Evolutionary conservation across 1,284 basidiomycete species (phyloP).

Genomic region (Leccinum solheimii): DNA sequence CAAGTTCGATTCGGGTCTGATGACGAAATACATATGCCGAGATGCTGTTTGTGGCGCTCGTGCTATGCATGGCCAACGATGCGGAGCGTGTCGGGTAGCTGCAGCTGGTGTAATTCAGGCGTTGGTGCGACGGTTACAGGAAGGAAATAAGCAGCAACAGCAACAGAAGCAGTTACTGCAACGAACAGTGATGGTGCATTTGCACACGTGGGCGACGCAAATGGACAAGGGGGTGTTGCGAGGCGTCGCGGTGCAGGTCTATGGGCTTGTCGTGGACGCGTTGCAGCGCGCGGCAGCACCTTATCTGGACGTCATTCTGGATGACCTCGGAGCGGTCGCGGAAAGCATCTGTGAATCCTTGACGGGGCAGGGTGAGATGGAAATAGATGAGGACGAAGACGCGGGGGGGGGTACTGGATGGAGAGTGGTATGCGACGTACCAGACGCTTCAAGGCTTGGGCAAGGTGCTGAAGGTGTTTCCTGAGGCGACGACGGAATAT

Average conservation of each 20-base stretch:
- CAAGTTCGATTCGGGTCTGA: slow-evolving; percentile 81
- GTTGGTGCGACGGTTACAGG: slow-evolving; percentile 70
- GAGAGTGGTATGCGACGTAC: slow-evolving; percentile 86
- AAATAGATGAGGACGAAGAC: slow-evolving; percentile 31
- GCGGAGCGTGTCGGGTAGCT: slow-evolving; percentile 90
- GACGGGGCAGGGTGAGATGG: slow-evolving; percentile 41
- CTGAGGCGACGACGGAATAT: slow-evolving; percentile 38
- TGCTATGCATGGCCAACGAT: slow-evolving; percentile 94
- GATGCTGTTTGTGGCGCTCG: slow-evolving; percentile 88
- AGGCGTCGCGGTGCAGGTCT: slow-evolving; percentile 79
- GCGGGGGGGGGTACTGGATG: slow-evolving; percentile 34
- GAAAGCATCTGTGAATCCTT: slow-evolving; percentile 43
- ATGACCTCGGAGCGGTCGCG: slow-evolving; percentile 58
- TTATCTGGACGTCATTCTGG: slow-evolving; percentile 56
- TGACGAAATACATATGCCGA: slow-evolving; percentile 78
- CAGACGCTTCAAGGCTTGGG: slow-evolving; percentile 70
- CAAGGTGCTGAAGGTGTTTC: slow-evolving; percentile 65
- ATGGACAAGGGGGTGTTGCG: slow-evolving; percentile 59
- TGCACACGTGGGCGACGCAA: slow-evolving; percentile 82
- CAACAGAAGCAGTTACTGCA: slow-evolving; percentile 29
- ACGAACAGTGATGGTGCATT: slow-evolving; percentile 57
- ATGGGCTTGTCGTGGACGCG: slow-evolving; percentile 72
- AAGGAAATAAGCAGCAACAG: slow-evolving; percentile 51
- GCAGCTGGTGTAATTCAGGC: slow-evolving; percentile 80
- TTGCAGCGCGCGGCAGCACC: slow-evolving; percentile 50